These are phyloP conservation scores for Yamadazyma diospyri DNA, from an alignment of 1,139 yeast genomes.

Conservation along the genomic window DNA sequence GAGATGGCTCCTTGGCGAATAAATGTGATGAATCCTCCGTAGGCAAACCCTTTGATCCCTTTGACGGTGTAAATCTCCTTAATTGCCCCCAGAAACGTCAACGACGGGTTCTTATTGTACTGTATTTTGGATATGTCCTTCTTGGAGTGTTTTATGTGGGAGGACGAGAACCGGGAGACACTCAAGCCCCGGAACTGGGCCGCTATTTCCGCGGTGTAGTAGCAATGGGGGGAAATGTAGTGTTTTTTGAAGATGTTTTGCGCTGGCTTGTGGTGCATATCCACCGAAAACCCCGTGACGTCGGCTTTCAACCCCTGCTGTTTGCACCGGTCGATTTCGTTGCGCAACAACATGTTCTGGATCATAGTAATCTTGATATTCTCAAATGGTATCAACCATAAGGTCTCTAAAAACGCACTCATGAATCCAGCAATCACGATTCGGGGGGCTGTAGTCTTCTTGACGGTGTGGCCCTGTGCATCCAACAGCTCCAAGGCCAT, in stretches of 20 bases:
- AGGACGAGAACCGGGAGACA: constrained; percentile 21
- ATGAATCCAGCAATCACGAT: constrained; percentile 81
- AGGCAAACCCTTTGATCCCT: constrained; percentile 74
- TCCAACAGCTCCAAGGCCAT: constrained; percentile 55
- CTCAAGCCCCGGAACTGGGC: constrained; percentile 26
- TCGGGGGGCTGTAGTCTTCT: constrained; percentile 64
- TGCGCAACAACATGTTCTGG: constrained; percentile 50
- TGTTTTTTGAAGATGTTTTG: constrained; percentile 29
- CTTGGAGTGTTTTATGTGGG: constrained; percentile 15
- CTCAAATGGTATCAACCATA: constrained; percentile 89
- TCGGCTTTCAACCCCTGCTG: constrained; percentile 20
- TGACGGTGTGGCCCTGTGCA: constrained; percentile 23
- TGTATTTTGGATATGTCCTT: constrained; percentile 28
- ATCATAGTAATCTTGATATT: constrained; percentile 83
- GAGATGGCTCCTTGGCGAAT: constrained; percentile 77
- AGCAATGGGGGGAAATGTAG: constrained; percentile 45
- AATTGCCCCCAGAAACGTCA: constrained; percentile 49
- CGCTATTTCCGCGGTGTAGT: constrained; percentile 35
- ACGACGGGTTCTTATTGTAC: constrained; percentile 54
- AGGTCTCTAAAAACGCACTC: constrained; percentile 78
- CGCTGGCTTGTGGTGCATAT: constrained; percentile 25
- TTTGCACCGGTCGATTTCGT: constrained; percentile 28
- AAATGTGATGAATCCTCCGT: constrained; percentile 79
- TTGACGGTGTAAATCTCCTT: constrained; percentile 70
- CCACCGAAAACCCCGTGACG: constrained; percentile 23